Evolutionary conservation across 306 rosid genomes (phyloP).

Genomic region (Rosa chinensis): DNA sequence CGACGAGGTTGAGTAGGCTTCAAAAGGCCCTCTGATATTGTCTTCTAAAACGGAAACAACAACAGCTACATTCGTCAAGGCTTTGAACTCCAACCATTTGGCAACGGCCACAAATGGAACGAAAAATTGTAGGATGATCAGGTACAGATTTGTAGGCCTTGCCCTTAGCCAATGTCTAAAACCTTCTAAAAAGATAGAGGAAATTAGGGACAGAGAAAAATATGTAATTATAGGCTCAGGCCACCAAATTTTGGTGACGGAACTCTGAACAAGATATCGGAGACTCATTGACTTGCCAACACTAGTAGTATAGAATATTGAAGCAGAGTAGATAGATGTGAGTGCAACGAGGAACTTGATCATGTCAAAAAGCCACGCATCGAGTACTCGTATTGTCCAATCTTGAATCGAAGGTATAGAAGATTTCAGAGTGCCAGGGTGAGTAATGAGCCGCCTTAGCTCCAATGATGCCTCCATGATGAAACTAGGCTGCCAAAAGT

Average conservation of each 20-base stretch:
- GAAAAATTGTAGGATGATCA: neutral
- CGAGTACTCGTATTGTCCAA: neutral
- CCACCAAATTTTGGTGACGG: neutral
- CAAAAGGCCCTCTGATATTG: constrained; percentile 24
- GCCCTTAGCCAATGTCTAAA: neutral
- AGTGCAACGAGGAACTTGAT: neutral
- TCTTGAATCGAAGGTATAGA: neutral
- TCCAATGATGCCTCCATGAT: neutral
- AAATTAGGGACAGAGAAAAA: neutral
- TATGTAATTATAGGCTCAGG: neutral
- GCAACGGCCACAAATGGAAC: neutral
- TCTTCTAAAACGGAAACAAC: neutral
- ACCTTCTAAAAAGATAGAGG: neutral
- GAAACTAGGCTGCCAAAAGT: neutral
- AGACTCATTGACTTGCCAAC: neutral
- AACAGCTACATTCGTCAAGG: neutral
- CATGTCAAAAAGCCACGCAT: neutral
- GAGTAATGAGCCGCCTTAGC: neutral
- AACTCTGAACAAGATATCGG: neutral
- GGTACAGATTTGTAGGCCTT: neutral
- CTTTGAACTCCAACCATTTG: neutral
- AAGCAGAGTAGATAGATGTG: neutral
- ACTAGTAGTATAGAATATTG: neutral
- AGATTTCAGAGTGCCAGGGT: neutral
- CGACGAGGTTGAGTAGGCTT: constrained; percentile 35